These are phyloP conservation scores for Tanacetum coccineum DNA, from an alignment of 129 eudicot genomes.

Conservation along the genomic window DNA sequence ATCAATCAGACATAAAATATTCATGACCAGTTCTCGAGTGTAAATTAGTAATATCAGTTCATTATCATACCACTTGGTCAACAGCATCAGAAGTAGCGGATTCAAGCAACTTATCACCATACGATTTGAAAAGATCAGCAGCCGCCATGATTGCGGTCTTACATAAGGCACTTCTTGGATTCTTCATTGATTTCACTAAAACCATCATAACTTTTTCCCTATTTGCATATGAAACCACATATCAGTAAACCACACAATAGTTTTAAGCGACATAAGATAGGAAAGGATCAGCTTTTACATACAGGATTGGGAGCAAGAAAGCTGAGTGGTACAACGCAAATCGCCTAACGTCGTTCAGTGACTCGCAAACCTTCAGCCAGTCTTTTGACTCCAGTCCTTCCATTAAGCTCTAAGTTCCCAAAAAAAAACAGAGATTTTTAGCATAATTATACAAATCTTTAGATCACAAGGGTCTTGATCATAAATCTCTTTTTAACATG, in stretches of 20 bases:
- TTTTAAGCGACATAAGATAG: not conserved
- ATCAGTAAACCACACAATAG: not conserved
- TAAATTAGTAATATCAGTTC: not conserved
- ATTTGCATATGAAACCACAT: conserved; percentile 1
- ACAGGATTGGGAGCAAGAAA: conserved; percentile 70
- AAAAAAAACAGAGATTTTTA: not conserved
- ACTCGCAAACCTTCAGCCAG: conserved; percentile 83
- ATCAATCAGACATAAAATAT: not conserved
- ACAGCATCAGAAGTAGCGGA: conserved; percentile 49
- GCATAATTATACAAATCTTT: too few relatives aligned
- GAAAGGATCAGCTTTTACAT: conserved; percentile 25
- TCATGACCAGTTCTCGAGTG: not conserved
- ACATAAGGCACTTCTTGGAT: conserved; percentile 93
- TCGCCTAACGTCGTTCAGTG: conserved; percentile 78
- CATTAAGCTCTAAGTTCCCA: conserved; percentile 50
- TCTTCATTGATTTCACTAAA: conserved; percentile 86
- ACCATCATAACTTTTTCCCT: conserved; percentile 85
- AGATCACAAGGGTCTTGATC: too few relatives aligned
- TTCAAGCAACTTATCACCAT: conserved; percentile 73
- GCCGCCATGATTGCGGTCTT: conserved; percentile 96
- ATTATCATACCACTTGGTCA: conserved; percentile 61
- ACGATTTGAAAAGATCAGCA: conserved; percentile 69
- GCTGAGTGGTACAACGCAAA: conserved; percentile 63
- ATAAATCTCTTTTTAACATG: too few relatives aligned
- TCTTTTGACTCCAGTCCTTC: conserved; percentile 94